Evolutionary conservation across 768 basidiomycete genomes (phyloP), one percentile per base, ranked within the genome.

Genomic region (Thelephora aurantiotincta): DNA sequence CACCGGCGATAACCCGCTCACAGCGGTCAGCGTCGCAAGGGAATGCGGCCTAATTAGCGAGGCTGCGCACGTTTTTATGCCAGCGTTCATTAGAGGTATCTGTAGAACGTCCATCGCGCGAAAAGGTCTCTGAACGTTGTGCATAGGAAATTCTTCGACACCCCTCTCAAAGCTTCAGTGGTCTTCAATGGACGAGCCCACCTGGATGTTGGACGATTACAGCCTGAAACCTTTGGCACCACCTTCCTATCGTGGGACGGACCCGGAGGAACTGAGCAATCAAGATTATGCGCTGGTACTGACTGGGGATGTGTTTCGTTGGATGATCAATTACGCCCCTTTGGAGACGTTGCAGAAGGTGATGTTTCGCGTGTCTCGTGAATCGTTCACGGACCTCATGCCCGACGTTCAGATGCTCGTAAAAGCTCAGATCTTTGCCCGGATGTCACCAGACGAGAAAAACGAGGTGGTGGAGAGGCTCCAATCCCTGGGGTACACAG

Each of bases 361-460:
- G 60, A 51, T 65, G 2, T 23, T 37, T 14, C 14, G 18, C 6
- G 33, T 41, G n/a, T 12, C 11, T 20, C 18, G 14, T 14, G 14
- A 13, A 18, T 7, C 4, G n/a, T 35, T 44, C 2, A 5, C 18
- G 46, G 13, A 14, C 30, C 36, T 44, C 14, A 44, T 23, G 26
- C 16, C 26, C 26, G 26, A 19, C 18, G 7, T 11, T 43, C 16
- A 97, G 94, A 96, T 99, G 91, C 80, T 99, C 16, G 86, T 97
- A 30, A 94, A 94, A 63, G 80, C 93, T 1, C 89, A 96, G 60
- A 81, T 98, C 42, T 99, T 92, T 61, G 93, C 96, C 7, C 78
- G 96, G 19, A 98, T 99, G 96, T 99, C 96, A 7, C 96, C 96
- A 0, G 96, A 98, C 59, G 96, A 98, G 69, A 99, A 99, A 67